Base-by-base conservation (phyloP, 2,329 filamentous ascomycete species). In the Botrytis fabae region DNA sequence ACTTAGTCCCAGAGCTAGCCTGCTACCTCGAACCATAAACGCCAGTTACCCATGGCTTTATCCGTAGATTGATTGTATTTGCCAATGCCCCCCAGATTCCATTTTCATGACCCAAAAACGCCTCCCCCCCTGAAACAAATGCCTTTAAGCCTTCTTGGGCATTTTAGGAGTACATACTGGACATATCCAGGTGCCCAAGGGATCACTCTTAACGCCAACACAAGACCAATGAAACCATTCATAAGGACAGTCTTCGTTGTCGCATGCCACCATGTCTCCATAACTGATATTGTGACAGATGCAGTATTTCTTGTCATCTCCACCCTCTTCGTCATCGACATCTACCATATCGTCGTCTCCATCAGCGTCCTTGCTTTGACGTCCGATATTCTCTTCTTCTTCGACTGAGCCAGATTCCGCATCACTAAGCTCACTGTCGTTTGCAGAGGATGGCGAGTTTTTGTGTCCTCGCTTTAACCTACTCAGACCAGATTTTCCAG, bases 221-320 rank as follows among this genome's bases (percentile, higher is more conserved):
- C 90, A 92, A 61, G 85, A 90, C 92, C 93, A 96, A 83, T 96
- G 93, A 81, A 96, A 96, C 93, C 93, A 96, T 83, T 96, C 93
- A 79, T 89, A 93, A 64, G 90, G 90, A 82, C 93, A 96, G 76
- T 91, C 87, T 73, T 92, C 90, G 81, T 95, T 95, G 84, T 96
- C 93, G 83, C 93, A 96, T 44, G 92, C 93, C 75, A 96, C 93
- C 93, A 96, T 96, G 80, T 95, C 92, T 75, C 93, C 93, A 80
- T 93, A 94, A 82, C 92, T 94, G 76, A 95, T 91, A 78, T 92
- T 92, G 81, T 95, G 91, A 82, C 93, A 96, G 44, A 91, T 86
- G 83, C 93, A 96, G 83, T 96, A 96, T 81, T 93, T 85, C 73
- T 84, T 93, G 80, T 92, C 91, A 82, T 94, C 92, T 75, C 91